Evolutionary conservation across 2,329 filamentous ascomycete species (phyloP).

Genomic region (Penicillium occitanis): DNA sequence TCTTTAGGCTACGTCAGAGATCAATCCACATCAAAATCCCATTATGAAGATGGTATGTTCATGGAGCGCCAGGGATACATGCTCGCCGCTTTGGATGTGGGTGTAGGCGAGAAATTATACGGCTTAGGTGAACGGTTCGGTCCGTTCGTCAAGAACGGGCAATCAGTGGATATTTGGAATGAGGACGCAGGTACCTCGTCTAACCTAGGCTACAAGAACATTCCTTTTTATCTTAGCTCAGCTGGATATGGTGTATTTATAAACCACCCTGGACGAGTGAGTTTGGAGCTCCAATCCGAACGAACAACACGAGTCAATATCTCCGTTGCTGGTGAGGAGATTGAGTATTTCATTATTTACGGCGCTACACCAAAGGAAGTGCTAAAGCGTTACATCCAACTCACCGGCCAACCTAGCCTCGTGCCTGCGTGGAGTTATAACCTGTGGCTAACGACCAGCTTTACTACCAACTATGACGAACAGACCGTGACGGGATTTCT

Average conservation of each 20-base stretch:
- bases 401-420: conserved; percentile 65
- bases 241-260: conserved; percentile 76
- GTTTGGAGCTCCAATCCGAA: conserved; percentile 72
- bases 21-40: conserved; percentile 34
- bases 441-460: conserved; percentile 71
- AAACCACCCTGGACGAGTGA: conserved; percentile 67
- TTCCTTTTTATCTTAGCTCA: conserved; percentile 49
- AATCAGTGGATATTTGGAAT: conserved; percentile 64
- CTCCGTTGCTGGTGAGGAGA: conserved; percentile 64
- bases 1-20: conserved; percentile 42
- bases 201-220: conserved; percentile 44
- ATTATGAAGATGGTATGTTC: conserved; percentile 37
- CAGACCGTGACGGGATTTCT: conserved; percentile 65
- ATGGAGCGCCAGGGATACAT: conserved; percentile 41
- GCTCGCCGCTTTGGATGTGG: conserved; percentile 39
- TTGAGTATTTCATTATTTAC: conserved; percentile 74
- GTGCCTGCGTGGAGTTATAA: conserved; percentile 74
- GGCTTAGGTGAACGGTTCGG: conserved; percentile 76
- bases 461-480: conserved; percentile 72
- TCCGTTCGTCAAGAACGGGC: conserved; percentile 72
- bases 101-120: conserved; percentile 65
- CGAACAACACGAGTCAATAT: conserved; percentile 70
- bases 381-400: conserved; percentile 62
- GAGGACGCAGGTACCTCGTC: conserved; percentile 52
- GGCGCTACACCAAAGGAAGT: conserved; percentile 71